Base-by-base conservation (phyloP, 306 rosid species). In the Cajanus cajan region DNA sequence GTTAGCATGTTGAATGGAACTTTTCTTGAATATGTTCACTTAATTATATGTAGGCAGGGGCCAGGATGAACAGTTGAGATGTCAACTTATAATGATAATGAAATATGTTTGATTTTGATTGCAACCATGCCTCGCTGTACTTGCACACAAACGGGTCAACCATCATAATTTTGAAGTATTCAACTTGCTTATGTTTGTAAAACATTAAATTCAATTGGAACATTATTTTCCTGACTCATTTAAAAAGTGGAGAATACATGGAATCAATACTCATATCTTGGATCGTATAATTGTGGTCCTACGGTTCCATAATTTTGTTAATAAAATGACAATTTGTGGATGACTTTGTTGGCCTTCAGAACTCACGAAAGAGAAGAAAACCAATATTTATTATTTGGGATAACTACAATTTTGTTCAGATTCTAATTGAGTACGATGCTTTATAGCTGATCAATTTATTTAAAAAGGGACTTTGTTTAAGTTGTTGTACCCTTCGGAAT, bases 81-180 rank as follows among this genome's bases (percentile, higher is more conserved):
- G 74, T 79, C 87, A 74, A 28, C 14, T 68, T 19, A 64, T 44
- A 22, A 58, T 69, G 78, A 73, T 58, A 59, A 50, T 74, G 76
- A 67, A 44, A 68, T 16, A 2, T 16, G 6, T 18, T 24, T 18
- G 73, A 62, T 13, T 64, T 62, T 82, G 81, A 83, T 73, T 59
- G 69, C 45, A 83, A 74, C 78, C 52, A 39, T 73, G 76, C 22
- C 18, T 78, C 7, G 63, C 28, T 68, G 80, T 72, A 64, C 58
- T 72, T n/a, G 0, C 48, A 65, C 48, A 45, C 51, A 67, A 82
- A 52, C 45, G 25, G 74, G 54, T 81, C 78, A 81, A 73, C 69
- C 11, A 54, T 41, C 28, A 13, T 50, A 41, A 10, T 52, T 40
- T 73, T 8, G n/a, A 39, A 37, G 24, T 57, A 81, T 71, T 76